Base-by-base conservation (phyloP, 306 rosid genomes). In the Erythrophleum fordii region DNA sequence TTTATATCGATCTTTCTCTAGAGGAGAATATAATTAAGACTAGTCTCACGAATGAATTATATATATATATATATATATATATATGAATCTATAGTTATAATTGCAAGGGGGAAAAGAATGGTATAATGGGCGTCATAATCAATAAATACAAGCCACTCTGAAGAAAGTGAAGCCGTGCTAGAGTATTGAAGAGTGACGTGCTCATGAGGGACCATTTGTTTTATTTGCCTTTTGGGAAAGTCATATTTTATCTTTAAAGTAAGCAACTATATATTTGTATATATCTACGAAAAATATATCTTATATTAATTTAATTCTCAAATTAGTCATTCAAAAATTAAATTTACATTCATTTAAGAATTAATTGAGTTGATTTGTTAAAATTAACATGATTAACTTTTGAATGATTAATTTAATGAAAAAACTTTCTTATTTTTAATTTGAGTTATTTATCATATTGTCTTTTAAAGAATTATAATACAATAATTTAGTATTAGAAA, bases 111-210 rank as follows among this genome's bases (percentile, higher is more conserved):
- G 35, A 45, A 20, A 51, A 52, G 8, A 6, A 42, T 37, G 61
- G 51, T 3, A 34, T 68, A 75, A 83, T 85, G 80, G 85, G 80
- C 17, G 68, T 65, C 83, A 71, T 51, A 60, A 66, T 81, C 73
- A 85, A 66, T 69, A 55, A 28, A 41, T 55, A 22, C 9, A 37
- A 73, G 72, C 35, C 73, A 59, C 59, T 31, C 12, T 18, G 42
- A 25, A 66, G 49, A 73, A 81, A 77, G 80, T 77, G 77, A 85
- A 85, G 69, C 61, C 29, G 45, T 25, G 80, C 39, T 13, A 64
- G 44, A 55, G 46, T 41, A 77, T 77, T 37, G 61, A 73, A 39
- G 69, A 72, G 66, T 67, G 83, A 81, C 66, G 53, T 65, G 18
- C 49, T 45, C 2, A 67, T 4, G 68, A 17, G 79, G 77, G 79